Percentiles rank a stretch among this genome's conserved stretches.
These are phyloP conservation scores for Penicillium sp. DNA, from an alignment of 2,329 filamentous ascomycete species.

Conservation along the genomic window DNA sequence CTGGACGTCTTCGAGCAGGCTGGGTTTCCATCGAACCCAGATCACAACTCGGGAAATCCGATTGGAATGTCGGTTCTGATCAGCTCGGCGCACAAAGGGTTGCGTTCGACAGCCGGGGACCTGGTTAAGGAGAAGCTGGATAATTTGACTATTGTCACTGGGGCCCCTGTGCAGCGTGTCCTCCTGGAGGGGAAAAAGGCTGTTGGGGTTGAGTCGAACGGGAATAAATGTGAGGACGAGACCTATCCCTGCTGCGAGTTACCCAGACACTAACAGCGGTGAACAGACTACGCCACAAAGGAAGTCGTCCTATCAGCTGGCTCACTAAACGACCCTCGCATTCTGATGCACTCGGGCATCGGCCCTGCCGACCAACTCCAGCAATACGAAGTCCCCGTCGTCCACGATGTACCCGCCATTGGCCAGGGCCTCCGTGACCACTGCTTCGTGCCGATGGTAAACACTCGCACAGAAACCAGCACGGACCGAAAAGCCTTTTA, in stretches of 20 bases:
- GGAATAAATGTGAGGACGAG: slow-evolving; percentile 31
- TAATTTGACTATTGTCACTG: slow-evolving; percentile 48
- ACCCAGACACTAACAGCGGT: not conserved
- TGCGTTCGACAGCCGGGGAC: slow-evolving; percentile 46
- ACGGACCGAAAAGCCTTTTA: slow-evolving; percentile 6
- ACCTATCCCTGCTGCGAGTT: not conserved
- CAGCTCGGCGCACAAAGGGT: slow-evolving; percentile 43
- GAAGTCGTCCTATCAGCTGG: slow-evolving; percentile 16
- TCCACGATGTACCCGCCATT: slow-evolving; percentile 14
- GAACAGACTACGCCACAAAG: slow-evolving; percentile 9
- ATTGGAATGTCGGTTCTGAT: slow-evolving; percentile 48
- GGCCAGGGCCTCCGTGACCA: slow-evolving; percentile 19
- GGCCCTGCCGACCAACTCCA: slow-evolving; percentile 8
- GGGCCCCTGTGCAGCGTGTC: slow-evolving; percentile 42
- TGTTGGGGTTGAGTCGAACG: slow-evolving; percentile 40
- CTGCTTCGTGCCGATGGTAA: slow-evolving; percentile 13
- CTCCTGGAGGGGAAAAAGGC: slow-evolving; percentile 41
- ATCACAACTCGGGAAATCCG: slow-evolving; percentile 52
- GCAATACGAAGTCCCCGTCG: slow-evolving; percentile 9
- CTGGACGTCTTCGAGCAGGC: slow-evolving; percentile 41
- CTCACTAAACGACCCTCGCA: slow-evolving; percentile 13
- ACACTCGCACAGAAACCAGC: slow-evolving; percentile 4
- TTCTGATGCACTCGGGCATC: slow-evolving; percentile 12
- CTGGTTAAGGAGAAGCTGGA: slow-evolving; percentile 38
- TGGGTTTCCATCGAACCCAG: slow-evolving; percentile 45